Evolutionary conservation across 2,329 filamentous ascomycete species (phyloP), one percentile per base, ranked within the genome.

Genomic region (Amesomyces nigricolor): DNA sequence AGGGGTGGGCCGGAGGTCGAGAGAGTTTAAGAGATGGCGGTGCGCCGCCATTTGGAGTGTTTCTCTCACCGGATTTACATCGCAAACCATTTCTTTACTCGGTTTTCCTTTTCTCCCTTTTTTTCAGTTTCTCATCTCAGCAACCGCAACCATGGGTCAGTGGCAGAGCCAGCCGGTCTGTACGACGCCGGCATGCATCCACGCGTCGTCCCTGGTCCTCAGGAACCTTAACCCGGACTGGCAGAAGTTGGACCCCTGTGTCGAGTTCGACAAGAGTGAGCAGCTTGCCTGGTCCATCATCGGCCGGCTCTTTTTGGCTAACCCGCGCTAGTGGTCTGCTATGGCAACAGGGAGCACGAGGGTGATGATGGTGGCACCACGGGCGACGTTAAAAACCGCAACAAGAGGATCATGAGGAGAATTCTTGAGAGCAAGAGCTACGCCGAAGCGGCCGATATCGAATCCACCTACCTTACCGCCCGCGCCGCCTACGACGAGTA

Each of bases 181-280:
- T 65, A 66, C 78, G 47, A 80, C 82, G 9, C 77, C 82, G 42
- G 78, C 79, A 58, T 87, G 83, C 66, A 73, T 86, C 11, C 80
- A 85, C 63, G 83, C 82, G 11, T 78, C 83, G 4, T 83, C 81
- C 11, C 77, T 80, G 59, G 77, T 87, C 39, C 54, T 62, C 4
- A 22, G 50, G 29, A 51, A 82, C 57, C 70, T 87, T 13, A 79
- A 82, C 14, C 79, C 82, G 7, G 72, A 65, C 53, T 84, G 87
- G 67, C 73, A 79, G 57, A 69, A 80, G 2, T 72, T 89, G 39
- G 83, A 89, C 65, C 80, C 86, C 1, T 89, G 86, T 63, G 78
- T 75, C n/a, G 71, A 88, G 64, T 89, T 89, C 57, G 82, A 87
- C 57, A 74, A 83, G 65, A 77, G 58, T 61, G 47, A 58, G 58